Conservation (phyloP, 1,284 basidiomycete genomes). For the Trichosporon sp. region DNA sequence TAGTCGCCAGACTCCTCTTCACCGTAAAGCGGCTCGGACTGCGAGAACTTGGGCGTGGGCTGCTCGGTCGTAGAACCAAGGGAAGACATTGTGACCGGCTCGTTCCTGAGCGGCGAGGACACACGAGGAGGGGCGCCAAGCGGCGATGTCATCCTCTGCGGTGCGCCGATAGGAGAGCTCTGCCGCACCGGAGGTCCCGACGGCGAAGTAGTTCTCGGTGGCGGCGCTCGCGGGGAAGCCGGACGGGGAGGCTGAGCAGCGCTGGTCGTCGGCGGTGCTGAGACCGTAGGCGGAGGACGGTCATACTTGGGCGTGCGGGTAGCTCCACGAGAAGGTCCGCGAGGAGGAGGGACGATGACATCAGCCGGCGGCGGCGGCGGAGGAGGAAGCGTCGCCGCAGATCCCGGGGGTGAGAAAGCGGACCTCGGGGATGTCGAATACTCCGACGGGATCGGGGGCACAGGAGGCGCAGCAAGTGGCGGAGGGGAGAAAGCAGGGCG, state of each 20-base stretch:
- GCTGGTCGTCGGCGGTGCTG: background rate
- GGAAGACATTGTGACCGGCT: constrained; percentile 16
- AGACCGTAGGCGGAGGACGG: constrained; percentile 12
- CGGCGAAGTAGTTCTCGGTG: constrained; percentile 14
- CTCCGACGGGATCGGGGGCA: constrained; percentile 28
- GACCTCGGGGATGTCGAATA: background rate
- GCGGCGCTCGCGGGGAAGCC: constrained; percentile 11
- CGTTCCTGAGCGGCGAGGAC: constrained; percentile 31
- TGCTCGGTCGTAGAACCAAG: background rate
- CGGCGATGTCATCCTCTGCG: constrained; percentile 11
- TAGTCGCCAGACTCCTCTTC: constrained; percentile 19
- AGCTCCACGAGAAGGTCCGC: constrained; percentile 11
- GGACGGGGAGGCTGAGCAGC: background rate
- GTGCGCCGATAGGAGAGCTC: background rate
- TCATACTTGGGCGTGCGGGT: constrained; percentile 13
- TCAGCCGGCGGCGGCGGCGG: constrained; percentile 1
- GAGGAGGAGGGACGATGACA: background rate
- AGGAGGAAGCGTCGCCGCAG: background rate
- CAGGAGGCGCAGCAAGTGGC: constrained; percentile 25
- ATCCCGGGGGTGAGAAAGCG: background rate
- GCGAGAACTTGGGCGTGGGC: background rate
- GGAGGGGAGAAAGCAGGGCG: constrained; percentile 27
- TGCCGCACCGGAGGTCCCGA: background rate
- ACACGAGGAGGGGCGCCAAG: constrained; percentile 28
- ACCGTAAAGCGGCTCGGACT: constrained; percentile 19